Evolutionary conservation across 2,329 filamentous ascomycete species (phyloP), one percentile per base, ranked within the genome.

Genomic region (Venturia nashicola): DNA sequence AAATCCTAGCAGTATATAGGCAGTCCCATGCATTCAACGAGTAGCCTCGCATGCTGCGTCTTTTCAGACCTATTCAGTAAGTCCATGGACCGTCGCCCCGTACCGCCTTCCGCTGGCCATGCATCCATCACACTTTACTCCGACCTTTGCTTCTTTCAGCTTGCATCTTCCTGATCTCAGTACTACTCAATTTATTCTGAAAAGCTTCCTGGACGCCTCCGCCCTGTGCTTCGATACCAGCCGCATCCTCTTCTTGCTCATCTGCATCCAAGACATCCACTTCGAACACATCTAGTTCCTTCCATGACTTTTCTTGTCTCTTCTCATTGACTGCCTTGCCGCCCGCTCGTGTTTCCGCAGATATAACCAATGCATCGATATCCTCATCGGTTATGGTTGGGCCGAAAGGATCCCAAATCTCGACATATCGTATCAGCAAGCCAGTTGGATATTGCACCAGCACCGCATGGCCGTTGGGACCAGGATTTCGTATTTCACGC

Each of bases 101-200:
- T 57, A 36, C 51, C 51, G 51, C 51, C n/a, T 57, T 34, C 51
- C 51, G 51, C 20, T 57, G 11, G 8, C 42, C 7, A 18, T 60
- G 14, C 59, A 60, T 39, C 23, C 2, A 16, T 71, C 65, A 72
- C 43, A 68, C 71, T 62, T 70, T 69, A 54, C 68, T 66, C 63
- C 63, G 69, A 43, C 66, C 61, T 65, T 67, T 60, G 18, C 32
- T 40, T 40, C 70, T 69, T 66, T 74, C 73, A 62, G 69, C 71
- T 43, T 69, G 67, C 67, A 71, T 75, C 51, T 79, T 79, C 66
- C 81, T 80, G 68, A 96, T 96, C 65, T 88, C 88, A 0, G 92
- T 95, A 76, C 92, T 97, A 78, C 91, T 96, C 69, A 97, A 89
- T 77, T 97, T 97, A 66, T 83, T 82, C 34, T 86, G 84, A 75